Evolutionary conservation across 495 filamentous ascomycete species (phyloP).

Genomic region (Aspergillus sparsus): DNA sequence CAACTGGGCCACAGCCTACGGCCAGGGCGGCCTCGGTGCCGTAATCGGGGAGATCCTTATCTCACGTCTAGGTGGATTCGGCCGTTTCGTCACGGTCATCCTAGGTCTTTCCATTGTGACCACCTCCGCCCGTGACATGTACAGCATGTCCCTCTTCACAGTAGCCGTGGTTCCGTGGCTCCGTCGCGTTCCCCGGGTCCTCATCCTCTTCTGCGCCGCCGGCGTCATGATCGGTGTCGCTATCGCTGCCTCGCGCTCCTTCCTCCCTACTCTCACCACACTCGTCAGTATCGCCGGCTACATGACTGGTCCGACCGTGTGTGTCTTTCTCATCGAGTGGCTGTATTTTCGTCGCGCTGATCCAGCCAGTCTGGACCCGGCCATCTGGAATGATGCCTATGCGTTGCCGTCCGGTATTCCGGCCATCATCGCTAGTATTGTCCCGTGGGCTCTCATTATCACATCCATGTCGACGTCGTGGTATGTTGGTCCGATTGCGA

Average conservation of each 20-base stretch:
- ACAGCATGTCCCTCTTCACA: slow-evolving; percentile 7
- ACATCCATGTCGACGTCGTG: slow-evolving; percentile 1
- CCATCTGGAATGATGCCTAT: background rate
- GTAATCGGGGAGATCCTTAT: slow-evolving; percentile 2
- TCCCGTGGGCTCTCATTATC: slow-evolving; percentile 6
- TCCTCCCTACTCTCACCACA: slow-evolving; percentile 4
- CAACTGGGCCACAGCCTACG: background rate
- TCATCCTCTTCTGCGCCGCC: slow-evolving; percentile 6
- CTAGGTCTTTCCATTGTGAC: slow-evolving; percentile 4
- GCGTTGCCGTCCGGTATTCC: slow-evolving; percentile 2
- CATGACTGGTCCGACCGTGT: slow-evolving; percentile 7
- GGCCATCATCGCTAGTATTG: background rate
- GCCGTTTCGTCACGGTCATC: slow-evolving; percentile 2
- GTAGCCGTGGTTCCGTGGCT: slow-evolving; percentile 4
- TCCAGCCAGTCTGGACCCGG: background rate
- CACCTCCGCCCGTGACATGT: slow-evolving; percentile 10
- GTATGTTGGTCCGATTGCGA: slow-evolving; percentile 8
- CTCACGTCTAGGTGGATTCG: background rate
- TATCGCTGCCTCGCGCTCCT: slow-evolving; percentile 4
- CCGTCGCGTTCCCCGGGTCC: slow-evolving; percentile 1
- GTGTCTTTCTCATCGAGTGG: slow-evolving; percentile 9
- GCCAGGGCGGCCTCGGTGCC: background rate
- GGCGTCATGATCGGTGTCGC: slow-evolving; percentile 5
- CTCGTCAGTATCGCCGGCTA: slow-evolving; percentile 5
- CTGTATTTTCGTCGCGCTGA: slow-evolving; percentile 4